Evolutionary conservation across 306 rosid genomes (phyloP).

Genomic region (Coriaria nepalensis): DNA sequence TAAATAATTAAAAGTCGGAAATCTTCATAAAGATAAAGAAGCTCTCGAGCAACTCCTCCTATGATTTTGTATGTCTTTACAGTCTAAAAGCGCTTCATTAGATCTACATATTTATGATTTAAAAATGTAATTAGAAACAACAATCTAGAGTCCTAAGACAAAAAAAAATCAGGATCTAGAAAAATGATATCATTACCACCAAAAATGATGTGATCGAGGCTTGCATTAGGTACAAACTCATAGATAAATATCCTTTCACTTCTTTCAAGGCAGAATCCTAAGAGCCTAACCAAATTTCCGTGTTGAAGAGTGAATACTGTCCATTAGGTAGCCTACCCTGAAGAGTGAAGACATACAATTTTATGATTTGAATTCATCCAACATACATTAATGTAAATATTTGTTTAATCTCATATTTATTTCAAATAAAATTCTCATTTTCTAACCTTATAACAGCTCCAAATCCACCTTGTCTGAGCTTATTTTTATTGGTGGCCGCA

Average conservation of each 20-base stretch:
- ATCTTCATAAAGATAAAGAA: slow-evolving; percentile 18
- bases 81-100: slow-evolving; percentile 9
- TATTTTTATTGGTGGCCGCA: too few relatives aligned
- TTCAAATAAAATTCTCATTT: background rate
- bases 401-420: too few relatives aligned
- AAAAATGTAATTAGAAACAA: too few relatives aligned
- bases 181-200: background rate
- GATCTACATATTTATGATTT: background rate
- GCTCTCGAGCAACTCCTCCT: slow-evolving; percentile 13
- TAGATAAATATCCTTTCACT: slow-evolving; percentile 5
- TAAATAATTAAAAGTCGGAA: slow-evolving; percentile 15
- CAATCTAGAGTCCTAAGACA: too few relatives aligned
- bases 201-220: slow-evolving; percentile 6
- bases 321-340: slow-evolving; percentile 5
- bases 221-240: background rate
- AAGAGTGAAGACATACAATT: background rate
- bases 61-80: slow-evolving; percentile 12
- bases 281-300: slow-evolving; percentile 6
- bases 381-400: too few relatives aligned
- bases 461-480: slow-evolving; percentile 17
- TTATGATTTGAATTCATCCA: background rate
- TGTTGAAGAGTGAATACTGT: slow-evolving; percentile 8
- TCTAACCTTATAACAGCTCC: slow-evolving; percentile 10
- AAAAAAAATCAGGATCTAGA: too few relatives aligned
- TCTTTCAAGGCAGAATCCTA: slow-evolving; percentile 2